Conservation (phyloP, 345 rosid genomes). For the Cardiospermum halicacabum region DNA sequence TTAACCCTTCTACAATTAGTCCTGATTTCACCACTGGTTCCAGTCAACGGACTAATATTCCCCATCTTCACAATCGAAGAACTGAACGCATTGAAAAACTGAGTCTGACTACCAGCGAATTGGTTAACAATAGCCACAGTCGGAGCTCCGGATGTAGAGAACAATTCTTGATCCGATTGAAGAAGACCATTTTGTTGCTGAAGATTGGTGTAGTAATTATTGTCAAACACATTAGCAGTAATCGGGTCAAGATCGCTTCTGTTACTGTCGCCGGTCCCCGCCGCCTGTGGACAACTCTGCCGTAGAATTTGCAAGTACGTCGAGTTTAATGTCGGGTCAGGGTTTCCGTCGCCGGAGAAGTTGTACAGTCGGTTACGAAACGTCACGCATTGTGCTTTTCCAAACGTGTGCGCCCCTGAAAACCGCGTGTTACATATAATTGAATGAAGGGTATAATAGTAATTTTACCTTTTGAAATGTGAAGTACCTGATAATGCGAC, state of each 20-base stretch:
- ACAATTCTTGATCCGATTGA: constrained; percentile 32
- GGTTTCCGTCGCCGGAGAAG: neutral
- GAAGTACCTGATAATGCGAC: constrained; percentile 8
- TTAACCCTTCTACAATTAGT: constrained; percentile 28
- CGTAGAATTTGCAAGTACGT: constrained; percentile 9
- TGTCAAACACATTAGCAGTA: constrained; percentile 20
- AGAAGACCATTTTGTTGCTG: constrained; percentile 30
- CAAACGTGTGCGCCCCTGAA: constrained; percentile 14
- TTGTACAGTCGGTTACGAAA: constrained; percentile 5
- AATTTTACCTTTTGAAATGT: too few species aligned
- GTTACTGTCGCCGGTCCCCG: neutral
- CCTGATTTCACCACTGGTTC: constrained; percentile 34
- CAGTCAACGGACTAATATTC: constrained; percentile 30
- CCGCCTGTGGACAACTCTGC: constrained; percentile 6
- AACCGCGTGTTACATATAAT: too few species aligned
- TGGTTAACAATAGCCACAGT: constrained; percentile 26
- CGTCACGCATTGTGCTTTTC: constrained; percentile 10
- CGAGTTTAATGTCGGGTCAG: neutral
- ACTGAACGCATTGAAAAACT: constrained; percentile 32
- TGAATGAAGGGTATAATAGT: too few species aligned
- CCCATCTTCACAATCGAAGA: constrained; percentile 42
- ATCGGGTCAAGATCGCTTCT: constrained; percentile 6
- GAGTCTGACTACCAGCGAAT: constrained; percentile 27
- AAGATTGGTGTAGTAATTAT: constrained; percentile 29
- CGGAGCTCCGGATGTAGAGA: constrained; percentile 26